Conservation (phyloP, 352 stramenopile species). For the Pythium aphanidermatum region DNA sequence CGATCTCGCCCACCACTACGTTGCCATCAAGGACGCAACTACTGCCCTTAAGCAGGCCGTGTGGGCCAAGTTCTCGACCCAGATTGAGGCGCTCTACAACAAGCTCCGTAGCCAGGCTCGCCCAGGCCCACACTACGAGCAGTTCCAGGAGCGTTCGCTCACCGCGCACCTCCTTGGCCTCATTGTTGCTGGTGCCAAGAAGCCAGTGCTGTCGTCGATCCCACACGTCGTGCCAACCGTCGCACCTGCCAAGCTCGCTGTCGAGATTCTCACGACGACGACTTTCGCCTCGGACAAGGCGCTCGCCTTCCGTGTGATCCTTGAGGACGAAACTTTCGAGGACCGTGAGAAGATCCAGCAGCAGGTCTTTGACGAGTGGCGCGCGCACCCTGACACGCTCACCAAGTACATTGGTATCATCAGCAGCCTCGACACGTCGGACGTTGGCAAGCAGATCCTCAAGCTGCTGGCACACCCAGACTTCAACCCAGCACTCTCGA, state of each 20-base stretch:
- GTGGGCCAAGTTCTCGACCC: slow-evolving; percentile 49
- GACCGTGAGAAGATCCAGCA: slow-evolving; percentile 58
- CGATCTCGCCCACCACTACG: slow-evolving; percentile 69
- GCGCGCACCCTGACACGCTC: slow-evolving; percentile 62
- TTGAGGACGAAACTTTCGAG: slow-evolving; percentile 53
- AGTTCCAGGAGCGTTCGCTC: slow-evolving; percentile 66
- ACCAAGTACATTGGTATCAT: slow-evolving; percentile 79
- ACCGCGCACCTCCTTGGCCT: slow-evolving; percentile 60
- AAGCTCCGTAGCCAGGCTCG: slow-evolving; percentile 36
- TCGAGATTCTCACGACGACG: slow-evolving; percentile 53
- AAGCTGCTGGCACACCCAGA: slow-evolving; percentile 54
- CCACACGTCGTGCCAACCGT: slow-evolving; percentile 35
- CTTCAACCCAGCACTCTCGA: slow-evolving; percentile 74
- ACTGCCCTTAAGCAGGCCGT: slow-evolving; percentile 59
- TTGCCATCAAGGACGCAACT: slow-evolving; percentile 52
- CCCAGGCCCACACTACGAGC: slow-evolving; percentile 53
- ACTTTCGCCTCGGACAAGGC: slow-evolving; percentile 68
- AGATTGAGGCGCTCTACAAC: slow-evolving; percentile 59
- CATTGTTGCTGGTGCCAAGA: slow-evolving; percentile 52
- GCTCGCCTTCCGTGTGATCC: slow-evolving; percentile 49
- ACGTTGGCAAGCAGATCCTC: slow-evolving; percentile 68
- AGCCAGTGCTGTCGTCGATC: slow-evolving; percentile 36
- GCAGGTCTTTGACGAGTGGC: slow-evolving; percentile 66
- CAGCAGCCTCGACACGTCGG: slow-evolving; percentile 51
- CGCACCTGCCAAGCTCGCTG: slow-evolving; percentile 35